Evolutionary conservation across 202 grass and related monocot genomes (phyloP), one percentile per base, ranked within the genome.

Genomic region (Musa balbisiana): DNA sequence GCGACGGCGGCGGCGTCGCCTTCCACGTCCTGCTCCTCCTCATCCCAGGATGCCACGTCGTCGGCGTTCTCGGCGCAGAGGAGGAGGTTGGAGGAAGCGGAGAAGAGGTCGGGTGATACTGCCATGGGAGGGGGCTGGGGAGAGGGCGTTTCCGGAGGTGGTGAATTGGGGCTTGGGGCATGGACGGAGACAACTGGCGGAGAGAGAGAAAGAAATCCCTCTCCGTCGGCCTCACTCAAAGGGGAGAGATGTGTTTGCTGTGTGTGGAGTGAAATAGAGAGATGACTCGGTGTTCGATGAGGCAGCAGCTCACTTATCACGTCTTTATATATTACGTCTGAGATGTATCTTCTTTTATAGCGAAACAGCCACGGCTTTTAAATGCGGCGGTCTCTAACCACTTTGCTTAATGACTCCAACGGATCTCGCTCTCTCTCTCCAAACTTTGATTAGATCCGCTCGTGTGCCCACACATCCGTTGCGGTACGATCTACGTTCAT

Each of bases 31-130:
- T 69, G 29, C 6, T 69, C 66, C 0, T 69, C 66, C 15, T 21
- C 23, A 12, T 74, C 75, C 80, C 80, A 87, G 51, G 81, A 68
- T 13, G 58, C 55, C 2, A 87, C 72, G 29, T 87, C 73, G 11
- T 55, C 76, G 50, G 76, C 77, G 22, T 87, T 81, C 66, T 87
- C 85, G 25, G 65, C 72, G 59, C 81, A 87, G 76, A 78, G 54
- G 52, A 86, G 84, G 53, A 86, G 84, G 52, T 55, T 81, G 55
- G 69, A 82, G 50, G 84, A 82, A 3, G 53, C 67, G 52, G 52
- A 75, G 72, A 72, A 27, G n/a, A 65, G 68, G 52, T 78, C 74
- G 6, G 68, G 58, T 16, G 74, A 62, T 10, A 62, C 68, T 10
- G 74, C 60, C 83, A 23, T 20, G n/a, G 49, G 3, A 5, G 19